Base-by-base conservation (phyloP, 257 asterid species). In the Prunella vulgaris region DNA sequence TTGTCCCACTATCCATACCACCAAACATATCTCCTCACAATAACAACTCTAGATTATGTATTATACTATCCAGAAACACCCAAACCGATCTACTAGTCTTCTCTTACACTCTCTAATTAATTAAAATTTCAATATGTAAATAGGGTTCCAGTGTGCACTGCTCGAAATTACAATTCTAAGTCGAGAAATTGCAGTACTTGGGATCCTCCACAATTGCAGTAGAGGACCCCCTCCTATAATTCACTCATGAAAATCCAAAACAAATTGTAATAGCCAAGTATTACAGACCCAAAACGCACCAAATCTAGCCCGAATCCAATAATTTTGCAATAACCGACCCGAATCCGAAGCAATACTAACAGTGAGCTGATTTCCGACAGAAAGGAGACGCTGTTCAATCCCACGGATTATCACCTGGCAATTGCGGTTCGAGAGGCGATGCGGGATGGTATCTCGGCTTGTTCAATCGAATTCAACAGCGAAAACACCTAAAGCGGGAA, bases 21-120 rank as follows among this genome's bases (percentile, higher is more conserved):
- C 82, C 79, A 33, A 83, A 81, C 88, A 83, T 87, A 66, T 75
- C 75, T 81, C 76, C 77, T 42, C 38, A 21, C 70, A 74, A 38
- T 28, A 64, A 44, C 57, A 69, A 61, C 37, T 53, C 46, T 8
- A 57, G 15, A 17, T 66, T 58, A 59, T 21, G 58, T 30, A 63
- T 28, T 33, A 25, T 10, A 62, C 73, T 64, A 40, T 60, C 44
- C 53, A 64, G 64, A 13, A 68, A 57, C 20, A 64, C 62, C 51
- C 44, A 48, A 75, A 46, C 64, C 64, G 22, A 65, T 40, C 75
- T 66, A 73, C 46, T 42, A 53, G 38, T 20, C 46, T 71, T 52
- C 51, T 28, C 71, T 53, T 15, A 66, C 12, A 22, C 66, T 30
- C 49, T 10, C 48, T 14, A 61, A 72, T 21, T 28, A 42, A 60